Base-by-base conservation (phyloP, 495 filamentous ascomycete species). In the Glutinoglossum americanum region DNA sequence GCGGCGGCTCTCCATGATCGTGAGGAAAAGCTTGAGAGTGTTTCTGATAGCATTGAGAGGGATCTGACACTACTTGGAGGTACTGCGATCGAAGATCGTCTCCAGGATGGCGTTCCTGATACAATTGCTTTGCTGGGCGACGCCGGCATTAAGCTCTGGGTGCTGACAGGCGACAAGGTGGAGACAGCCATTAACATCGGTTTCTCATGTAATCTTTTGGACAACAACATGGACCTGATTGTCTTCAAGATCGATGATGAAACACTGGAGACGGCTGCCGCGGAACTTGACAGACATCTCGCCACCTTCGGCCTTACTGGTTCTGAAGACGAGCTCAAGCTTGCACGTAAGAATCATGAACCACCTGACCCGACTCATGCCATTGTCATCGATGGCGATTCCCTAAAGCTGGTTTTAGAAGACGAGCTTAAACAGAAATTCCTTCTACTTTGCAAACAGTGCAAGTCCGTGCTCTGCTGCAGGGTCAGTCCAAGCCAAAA, bases 151-250 rank as follows among this genome's bases (percentile, higher is more conserved):
- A 99, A 99, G 66, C 79, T 99, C n/a, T 99, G 93, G 93, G 93
- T 99, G 58, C 72, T 99, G 49, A 99, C 93, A 33, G 93, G 93
- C 57, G 93, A 99, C 73, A 99, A 96, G 70, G 90, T 97, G 51
- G 93, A 97, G 69, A 99, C 93, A 51, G 93, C 93, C 45, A 97
- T 99, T 78, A 99, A 99, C 69, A 99, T 99, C 68, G 93, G 93
- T 23, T 99, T 97, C 70, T 97, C 93, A 13, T 97, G 93, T 75
- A 99, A 99, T 60, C 77, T 99, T 37, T 77, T 99, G 47, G 84
- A 89, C 70, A 99, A 96, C 68, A 83, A 92, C 60, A 95, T 99
- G 93, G 92, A 99, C 61, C 73, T 99, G 49, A 85, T 99, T 62
- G 80, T 93, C 27, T 77, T 97, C 65, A 94, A 94, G 64, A 74